Conservation (phyloP, 23 red algal species). For the Agarophyton chilense region DNA sequence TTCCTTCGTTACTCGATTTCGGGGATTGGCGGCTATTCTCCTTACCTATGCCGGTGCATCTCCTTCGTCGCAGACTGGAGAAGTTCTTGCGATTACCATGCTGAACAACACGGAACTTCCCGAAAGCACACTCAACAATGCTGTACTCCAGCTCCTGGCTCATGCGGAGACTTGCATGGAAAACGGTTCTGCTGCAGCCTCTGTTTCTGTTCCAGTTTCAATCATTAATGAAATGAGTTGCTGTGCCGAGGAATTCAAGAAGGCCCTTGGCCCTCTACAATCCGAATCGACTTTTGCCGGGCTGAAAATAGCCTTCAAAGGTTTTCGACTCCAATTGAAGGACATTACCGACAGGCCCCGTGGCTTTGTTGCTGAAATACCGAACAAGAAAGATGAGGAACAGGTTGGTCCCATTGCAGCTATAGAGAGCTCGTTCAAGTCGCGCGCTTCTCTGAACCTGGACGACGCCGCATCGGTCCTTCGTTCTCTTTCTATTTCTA, state of each 20-base stretch:
- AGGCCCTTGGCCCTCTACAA: no score
- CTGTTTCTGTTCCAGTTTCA: no score
- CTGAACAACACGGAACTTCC: background rate
- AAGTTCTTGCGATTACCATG: slow-evolving; percentile 11
- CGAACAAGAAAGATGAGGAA: no score
- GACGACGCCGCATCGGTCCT: background rate
- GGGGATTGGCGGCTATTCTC: background rate
- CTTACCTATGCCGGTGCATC: background rate
- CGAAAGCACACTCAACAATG: background rate
- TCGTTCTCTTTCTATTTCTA: background rate
- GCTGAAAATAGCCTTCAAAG: no score
- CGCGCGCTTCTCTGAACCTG: background rate
- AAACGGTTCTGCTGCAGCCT: background rate
- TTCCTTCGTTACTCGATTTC: background rate
- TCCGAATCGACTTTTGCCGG: no score
- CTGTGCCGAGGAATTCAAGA: no score
- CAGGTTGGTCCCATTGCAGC: no score
- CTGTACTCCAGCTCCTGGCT: background rate
- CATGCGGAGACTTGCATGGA: background rate
- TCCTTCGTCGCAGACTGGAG: background rate
- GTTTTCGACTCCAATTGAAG: no score
- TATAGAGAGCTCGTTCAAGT: no score
- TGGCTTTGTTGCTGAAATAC: no score
- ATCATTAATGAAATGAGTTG: no score
- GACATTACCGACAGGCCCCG: no score